These are phyloP conservation scores for Mortierella antarctica DNA, from an alignment of 192 early-diverging fungal genomes.

Conservation along the genomic window DNA sequence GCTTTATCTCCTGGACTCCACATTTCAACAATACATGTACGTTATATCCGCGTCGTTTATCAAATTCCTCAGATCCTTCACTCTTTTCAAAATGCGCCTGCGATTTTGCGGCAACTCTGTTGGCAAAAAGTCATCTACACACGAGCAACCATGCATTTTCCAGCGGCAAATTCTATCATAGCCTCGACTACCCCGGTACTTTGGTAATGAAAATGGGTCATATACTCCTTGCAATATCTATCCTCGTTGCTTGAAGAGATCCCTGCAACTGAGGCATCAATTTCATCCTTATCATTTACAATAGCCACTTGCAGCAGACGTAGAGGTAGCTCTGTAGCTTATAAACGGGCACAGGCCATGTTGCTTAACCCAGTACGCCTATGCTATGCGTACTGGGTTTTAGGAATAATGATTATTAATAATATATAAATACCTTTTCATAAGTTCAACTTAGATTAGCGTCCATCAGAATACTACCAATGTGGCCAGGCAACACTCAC, in stretches of 20 bases:
- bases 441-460: too few species aligned
- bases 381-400: too few species aligned
- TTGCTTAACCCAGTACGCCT: too few species aligned
- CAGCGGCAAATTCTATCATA: conserved; percentile 33
- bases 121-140: conserved; percentile 7
- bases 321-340: too few species aligned
- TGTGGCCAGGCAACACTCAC: too few species aligned
- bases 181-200: conserved; percentile 31
- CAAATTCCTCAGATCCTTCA: neutral
- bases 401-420: too few species aligned
- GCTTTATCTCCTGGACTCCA: too few species aligned
- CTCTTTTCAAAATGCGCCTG: conserved; percentile 7
- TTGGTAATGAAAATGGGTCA: conserved; percentile 27
- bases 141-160: conserved; percentile 29
- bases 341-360: too few species aligned
- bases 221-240: conserved; percentile 4
- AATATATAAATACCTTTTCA: too few species aligned
- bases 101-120: conserved; percentile 12
- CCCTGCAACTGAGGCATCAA: conserved; percentile 6
- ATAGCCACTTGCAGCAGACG: conserved; percentile 6
- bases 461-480: too few species aligned
- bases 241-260: neutral
- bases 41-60: neutral
- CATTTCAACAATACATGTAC: too few species aligned
- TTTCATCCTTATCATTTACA: conserved; percentile 1